Evolutionary conservation across 768 basidiomycete species (phyloP), one percentile per base, ranked within the genome.

Genomic region (Podaxis sp.): DNA sequence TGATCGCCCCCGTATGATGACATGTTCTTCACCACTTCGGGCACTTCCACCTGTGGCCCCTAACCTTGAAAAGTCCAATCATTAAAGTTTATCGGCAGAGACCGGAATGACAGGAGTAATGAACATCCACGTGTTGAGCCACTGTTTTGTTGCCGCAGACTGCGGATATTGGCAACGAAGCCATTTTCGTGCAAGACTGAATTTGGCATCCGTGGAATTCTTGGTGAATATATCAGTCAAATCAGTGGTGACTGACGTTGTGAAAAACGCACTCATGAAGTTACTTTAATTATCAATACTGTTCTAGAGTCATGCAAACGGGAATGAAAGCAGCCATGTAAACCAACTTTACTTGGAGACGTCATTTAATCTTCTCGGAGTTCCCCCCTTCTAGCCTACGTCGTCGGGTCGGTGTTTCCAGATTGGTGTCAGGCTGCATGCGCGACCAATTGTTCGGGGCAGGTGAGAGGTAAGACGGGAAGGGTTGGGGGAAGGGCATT

Each of bases 331-430:
- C 35, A 54, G 36, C 25, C 27, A 56, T 18, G 55, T 18, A 21
- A 46, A n/a, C 18, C 14, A 25, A 46, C 38, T 18, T 44, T 44
- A 21, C 38, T 27, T 44, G 50, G 62, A 63, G 61, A 65, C 65
- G 68, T 66, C 77, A 86, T 69, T 81, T 81, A 67, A 85, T 77
- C 72, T 85, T 86, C 59, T 78, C 77, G 62, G 79, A 73, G 61
- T 66, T 79, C 40, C 85, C 84, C 56, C 80, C 79, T 66, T 86
- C 84, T 48, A 86, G 72, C 60, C 84, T 78, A 68, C 85, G 78
- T 66, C 82, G 73, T 67, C 85, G 78, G 37, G 76, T 71, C 48
- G 80, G 77, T 10, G 74, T 76, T 66, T 79, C 75, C 63, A 73
- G 69, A 58, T 79, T 82, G 61, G 78, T 77, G 58, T 78, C 77